Conservation (phyloP, 2,329 filamentous ascomycete species). For the Fusarium annulatum region DNA sequence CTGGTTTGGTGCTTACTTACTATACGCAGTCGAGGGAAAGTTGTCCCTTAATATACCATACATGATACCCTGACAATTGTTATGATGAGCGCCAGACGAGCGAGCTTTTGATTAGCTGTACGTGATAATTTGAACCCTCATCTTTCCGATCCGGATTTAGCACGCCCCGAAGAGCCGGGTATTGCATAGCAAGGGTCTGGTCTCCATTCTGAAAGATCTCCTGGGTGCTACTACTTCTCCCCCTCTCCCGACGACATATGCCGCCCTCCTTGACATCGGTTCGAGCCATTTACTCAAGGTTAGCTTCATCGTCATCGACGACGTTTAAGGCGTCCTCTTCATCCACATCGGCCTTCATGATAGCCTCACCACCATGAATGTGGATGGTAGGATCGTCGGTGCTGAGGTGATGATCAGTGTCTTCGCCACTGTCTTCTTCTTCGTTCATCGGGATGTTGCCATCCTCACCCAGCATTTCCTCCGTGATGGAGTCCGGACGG, state of each 20-base stretch:
- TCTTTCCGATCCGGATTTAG: background rate
- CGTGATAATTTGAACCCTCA: background rate
- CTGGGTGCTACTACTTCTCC: background rate
- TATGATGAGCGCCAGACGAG: background rate
- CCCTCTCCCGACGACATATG: background rate
- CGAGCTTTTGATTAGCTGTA: background rate
- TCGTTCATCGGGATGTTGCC: background rate
- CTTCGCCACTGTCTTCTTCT: background rate
- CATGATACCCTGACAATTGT: conserved; percentile 46
- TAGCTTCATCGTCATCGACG: background rate
- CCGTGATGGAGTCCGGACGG: background rate
- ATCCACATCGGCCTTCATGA: rapidly evolving
- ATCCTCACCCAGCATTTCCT: background rate
- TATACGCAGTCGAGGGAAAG: conserved; percentile 30
- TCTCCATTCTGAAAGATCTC: background rate
- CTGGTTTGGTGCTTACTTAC: conserved; percentile 35
- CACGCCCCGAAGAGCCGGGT: background rate
- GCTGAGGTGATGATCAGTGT: background rate
- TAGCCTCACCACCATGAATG: background rate
- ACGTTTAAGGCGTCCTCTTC: no score
- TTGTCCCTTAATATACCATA: conserved; percentile 42
- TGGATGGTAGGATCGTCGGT: background rate
- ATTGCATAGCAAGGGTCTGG: background rate
- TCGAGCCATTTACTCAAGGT: background rate
- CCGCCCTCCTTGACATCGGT: background rate